Base-by-base conservation (phyloP, 2,329 filamentous ascomycete species). In the Coleophoma eucalyptorum region DNA sequence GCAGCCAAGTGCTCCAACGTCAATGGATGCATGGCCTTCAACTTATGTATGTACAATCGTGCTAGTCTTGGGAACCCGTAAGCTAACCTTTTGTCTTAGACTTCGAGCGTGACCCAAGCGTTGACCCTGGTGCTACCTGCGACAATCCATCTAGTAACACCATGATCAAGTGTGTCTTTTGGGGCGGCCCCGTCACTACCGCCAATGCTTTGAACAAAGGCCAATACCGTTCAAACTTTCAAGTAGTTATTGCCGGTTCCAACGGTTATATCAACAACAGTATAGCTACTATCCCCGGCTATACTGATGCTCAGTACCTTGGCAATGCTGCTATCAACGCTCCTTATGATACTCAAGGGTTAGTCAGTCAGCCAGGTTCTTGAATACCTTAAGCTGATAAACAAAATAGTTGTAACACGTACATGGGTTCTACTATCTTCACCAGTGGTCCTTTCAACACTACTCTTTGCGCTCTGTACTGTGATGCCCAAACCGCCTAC, bases 211-310 rank as follows among this genome's bases (percentile, higher is more conserved):
- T 50, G 43, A 68, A 67, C 58, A 43, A 42, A 13, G 66, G 65
- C 47, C 59, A 67, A 48, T 63, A 51, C 51, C 60, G 61, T 13
- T 50, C 48, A 34, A 45, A 58, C 34, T 62, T 73, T 66, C 57
- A 64, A 7, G 66, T 72, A 34, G 63, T 68, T 38, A 68, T 72
- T 34, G 65, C 69, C 16, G 38, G 38, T 13, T 42, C 38, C n/a
- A 42, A 42, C 16, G 38, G 38, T 3, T 42, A 42, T 20, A 20
- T 11, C 11, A 20, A 20, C 38, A 42, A 20, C 38, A 20, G 21
- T 20, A 20, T 42, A 15, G 13, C 15, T 11, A 12, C 16, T 6
- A 8, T 20, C 5, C 15, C 15, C 12, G 38, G 38, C 5, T 42
- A 42, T 7, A 42, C 8, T 13, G 18, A 19, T 16, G 10, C 38